phyloP scores from a whole-genome alignment of 2,329 filamentous ascomycete species.

The Apiospora pterosperma region DNA sequence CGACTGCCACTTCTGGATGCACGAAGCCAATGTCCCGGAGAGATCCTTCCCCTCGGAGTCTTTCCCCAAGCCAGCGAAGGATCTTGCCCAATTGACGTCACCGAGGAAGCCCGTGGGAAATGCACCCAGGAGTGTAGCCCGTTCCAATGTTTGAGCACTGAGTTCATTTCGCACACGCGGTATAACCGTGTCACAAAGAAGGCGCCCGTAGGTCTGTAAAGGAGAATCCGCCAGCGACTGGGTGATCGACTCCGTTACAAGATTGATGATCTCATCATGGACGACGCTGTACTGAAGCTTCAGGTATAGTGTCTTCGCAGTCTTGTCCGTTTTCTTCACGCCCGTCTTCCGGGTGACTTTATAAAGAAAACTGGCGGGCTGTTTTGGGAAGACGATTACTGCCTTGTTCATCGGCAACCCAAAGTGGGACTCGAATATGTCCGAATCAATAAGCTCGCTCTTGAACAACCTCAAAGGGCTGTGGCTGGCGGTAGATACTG shows the following conservation, averaged over 20 bases:
- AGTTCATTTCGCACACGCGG: slow-evolving; percentile 41
- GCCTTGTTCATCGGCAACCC: slow-evolving; percentile 48
- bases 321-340: slow-evolving; percentile 28
- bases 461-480: slow-evolving; percentile 72
- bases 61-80: slow-evolving; percentile 48
- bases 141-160: slow-evolving; percentile 52
- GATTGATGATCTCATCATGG: slow-evolving; percentile 65
- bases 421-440: slow-evolving; percentile 63
- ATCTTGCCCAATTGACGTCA: slow-evolving; percentile 42
- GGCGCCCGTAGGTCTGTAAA: slow-evolving; percentile 43
- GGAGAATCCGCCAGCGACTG: slow-evolving; percentile 35
- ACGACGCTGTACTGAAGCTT: slow-evolving; percentile 73
- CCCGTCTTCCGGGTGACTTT: slow-evolving; percentile 61
- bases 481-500: slow-evolving; percentile 74
- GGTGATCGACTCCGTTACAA: slow-evolving; percentile 42
- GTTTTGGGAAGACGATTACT: slow-evolving; percentile 71
- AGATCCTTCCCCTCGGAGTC: slow-evolving; percentile 32
- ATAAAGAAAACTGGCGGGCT: slow-evolving; percentile 79
- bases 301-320: slow-evolving; percentile 56
- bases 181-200: slow-evolving; percentile 42
- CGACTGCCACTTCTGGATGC: slow-evolving; percentile 36
- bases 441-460: slow-evolving; percentile 67
- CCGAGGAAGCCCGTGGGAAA: slow-evolving; percentile 47
- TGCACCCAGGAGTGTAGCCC: slow-evolving; percentile 49
- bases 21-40: slow-evolving; percentile 24